A percentile compares a stretch with the other conserved stretches of the same genome.
Evolutionary conservation across 129 eudicot genomes (phyloP).

Genomic region (Smallanthus sonchifolius): DNA sequence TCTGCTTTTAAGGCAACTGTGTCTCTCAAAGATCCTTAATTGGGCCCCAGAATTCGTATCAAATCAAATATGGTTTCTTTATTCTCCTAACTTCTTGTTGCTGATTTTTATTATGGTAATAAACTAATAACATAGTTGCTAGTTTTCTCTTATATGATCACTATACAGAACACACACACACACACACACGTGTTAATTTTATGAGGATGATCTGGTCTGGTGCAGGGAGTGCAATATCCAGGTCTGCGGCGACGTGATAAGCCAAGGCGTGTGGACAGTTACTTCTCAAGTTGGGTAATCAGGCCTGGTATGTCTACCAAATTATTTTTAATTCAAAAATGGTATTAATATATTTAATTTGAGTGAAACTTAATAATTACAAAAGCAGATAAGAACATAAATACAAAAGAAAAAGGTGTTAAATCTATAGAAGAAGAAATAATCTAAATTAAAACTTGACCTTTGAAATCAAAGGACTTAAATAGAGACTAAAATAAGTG

Average conservation of each 20-base stretch:
- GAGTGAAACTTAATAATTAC: background rate
- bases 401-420: background rate
- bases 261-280: conserved; percentile 92
- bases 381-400: background rate
- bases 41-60: background rate
- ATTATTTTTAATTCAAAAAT: background rate
- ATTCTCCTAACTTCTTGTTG: background rate
- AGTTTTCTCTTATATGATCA: background rate
- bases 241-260: conserved; percentile 65
- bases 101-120: background rate
- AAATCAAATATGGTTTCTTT: background rate
- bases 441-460: background rate
- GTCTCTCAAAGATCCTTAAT: background rate
- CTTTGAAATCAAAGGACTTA: background rate
- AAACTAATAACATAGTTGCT: background rate
- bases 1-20: background rate
- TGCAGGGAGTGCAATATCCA: conserved; percentile 89
- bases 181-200: background rate
- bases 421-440: background rate
- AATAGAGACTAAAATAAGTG: background rate
- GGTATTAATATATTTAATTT: background rate
- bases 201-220: conserved; percentile 9
- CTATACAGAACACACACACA: background rate
- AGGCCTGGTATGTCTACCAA: conserved; percentile 67
- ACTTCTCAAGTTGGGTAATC: conserved; percentile 94